Evolutionary conservation across 805 yeast species (phyloP).

Genomic region (Lipomyces yamanashiensis): DNA sequence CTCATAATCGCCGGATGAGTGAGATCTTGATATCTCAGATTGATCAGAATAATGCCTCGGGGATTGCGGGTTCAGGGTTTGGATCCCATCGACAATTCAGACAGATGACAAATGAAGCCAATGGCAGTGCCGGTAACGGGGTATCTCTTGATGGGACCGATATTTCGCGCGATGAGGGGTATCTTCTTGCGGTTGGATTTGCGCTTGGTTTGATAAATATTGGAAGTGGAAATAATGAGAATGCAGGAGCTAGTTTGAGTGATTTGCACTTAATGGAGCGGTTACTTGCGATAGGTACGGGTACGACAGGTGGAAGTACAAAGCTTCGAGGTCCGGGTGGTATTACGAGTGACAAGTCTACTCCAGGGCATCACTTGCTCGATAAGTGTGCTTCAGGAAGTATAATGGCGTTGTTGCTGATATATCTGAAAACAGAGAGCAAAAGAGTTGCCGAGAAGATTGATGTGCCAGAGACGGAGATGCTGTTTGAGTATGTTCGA

Average conservation of each 20-base stretch:
- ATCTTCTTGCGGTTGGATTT: constrained; percentile 85
- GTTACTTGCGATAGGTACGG: constrained; percentile 60
- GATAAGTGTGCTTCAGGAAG: constrained; percentile 77
- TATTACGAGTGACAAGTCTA: constrained; percentile 55
- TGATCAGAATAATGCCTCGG: constrained; percentile 30
- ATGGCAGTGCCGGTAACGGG: neutral
- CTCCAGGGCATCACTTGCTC: constrained; percentile 59
- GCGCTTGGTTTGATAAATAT: constrained; percentile 83
- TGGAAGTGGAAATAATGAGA: constrained; percentile 65
- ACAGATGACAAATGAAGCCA: neutral
- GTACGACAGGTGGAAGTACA: constrained; percentile 38
- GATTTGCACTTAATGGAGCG: constrained; percentile 69
- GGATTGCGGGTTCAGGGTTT: neutral
- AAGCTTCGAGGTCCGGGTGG: constrained; percentile 23
- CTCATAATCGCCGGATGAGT: constrained; percentile 85
- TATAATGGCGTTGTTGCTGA: constrained; percentile 71
- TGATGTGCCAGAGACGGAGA: constrained; percentile 61
- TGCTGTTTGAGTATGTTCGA: constrained; percentile 67
- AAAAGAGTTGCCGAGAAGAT: constrained; percentile 63
- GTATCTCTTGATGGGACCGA: constrained; percentile 39
- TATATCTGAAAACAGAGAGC: constrained; percentile 71
- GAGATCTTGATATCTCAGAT: constrained; percentile 76
- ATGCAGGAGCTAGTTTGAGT: constrained; percentile 54
- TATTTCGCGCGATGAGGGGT: constrained; percentile 62
- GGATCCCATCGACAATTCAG: neutral